These are phyloP conservation scores for Xylariaceae sp. DNA, from an alignment of 2,329 filamentous ascomycete genomes.

Conservation along the genomic window DNA sequence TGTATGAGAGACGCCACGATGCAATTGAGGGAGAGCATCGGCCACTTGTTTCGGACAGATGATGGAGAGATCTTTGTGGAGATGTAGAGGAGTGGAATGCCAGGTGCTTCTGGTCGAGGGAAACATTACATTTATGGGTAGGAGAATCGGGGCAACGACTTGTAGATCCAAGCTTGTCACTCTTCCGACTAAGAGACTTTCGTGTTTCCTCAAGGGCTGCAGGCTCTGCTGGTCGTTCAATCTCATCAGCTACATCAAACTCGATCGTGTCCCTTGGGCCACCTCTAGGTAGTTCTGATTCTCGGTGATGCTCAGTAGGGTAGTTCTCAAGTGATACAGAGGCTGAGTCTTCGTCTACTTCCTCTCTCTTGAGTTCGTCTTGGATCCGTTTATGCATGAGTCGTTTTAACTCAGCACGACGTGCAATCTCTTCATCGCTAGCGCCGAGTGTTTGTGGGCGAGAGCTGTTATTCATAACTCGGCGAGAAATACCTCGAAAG, in stretches of 20 bases:
- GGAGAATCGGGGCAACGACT: slow-evolving; percentile 13
- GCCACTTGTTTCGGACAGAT: slow-evolving; percentile 16
- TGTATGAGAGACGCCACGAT: slow-evolving; percentile 31
- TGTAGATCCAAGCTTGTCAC: slow-evolving; percentile 16
- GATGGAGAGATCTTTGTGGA: slow-evolving; percentile 21
- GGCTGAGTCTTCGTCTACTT: slow-evolving; percentile 35
- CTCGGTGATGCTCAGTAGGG: slow-evolving; percentile 27
- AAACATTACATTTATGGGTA: slow-evolving; percentile 2
- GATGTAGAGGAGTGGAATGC: slow-evolving; percentile 22
- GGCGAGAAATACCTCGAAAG: slow-evolving; percentile 45
- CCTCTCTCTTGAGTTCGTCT: slow-evolving; percentile 52
- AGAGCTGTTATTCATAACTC: slow-evolving; percentile 39
- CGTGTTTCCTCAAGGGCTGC: slow-evolving; percentile 6
- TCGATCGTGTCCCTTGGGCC: slow-evolving; percentile 51
- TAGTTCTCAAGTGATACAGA: slow-evolving; percentile 24
- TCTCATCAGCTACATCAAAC: slow-evolving; percentile 35
- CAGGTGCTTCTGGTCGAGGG: slow-evolving; percentile 16
- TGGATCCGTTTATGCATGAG: slow-evolving; percentile 57
- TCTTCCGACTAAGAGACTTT: slow-evolving; percentile 11
- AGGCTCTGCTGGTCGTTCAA: not conserved
- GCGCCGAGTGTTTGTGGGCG: slow-evolving; percentile 40
- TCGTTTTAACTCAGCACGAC: slow-evolving; percentile 55
- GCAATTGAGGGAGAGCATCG: slow-evolving; percentile 25
- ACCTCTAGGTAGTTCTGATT: slow-evolving; percentile 32
- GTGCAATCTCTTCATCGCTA: slow-evolving; percentile 52